Evolutionary conservation across 441 rosid genomes (phyloP).

Genomic region (Syzygium syzygioides): DNA sequence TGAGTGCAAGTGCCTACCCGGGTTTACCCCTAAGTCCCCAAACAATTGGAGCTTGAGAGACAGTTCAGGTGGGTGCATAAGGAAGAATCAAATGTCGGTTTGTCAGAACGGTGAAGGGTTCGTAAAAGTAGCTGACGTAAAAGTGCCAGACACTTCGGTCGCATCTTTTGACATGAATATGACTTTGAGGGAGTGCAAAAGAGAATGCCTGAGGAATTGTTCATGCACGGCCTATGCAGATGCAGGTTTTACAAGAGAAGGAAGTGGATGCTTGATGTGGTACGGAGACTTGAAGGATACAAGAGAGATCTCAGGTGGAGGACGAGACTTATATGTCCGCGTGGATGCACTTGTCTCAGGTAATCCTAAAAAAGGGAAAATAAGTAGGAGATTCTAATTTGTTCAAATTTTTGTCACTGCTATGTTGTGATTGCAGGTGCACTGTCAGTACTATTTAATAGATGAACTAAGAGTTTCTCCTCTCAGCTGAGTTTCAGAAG

Average conservation of each 20-base stretch:
- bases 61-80: too few relatives aligned
- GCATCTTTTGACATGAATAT: too few relatives aligned
- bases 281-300: conserved; percentile 43
- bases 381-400: too few relatives aligned
- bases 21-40: conserved; percentile 54
- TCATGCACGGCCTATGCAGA: conserved; percentile 55
- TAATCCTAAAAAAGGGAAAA: not conserved
- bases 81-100: too few relatives aligned
- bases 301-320: conserved; percentile 22
- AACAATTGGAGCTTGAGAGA: too few relatives aligned
- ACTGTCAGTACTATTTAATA: not conserved
- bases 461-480: not conserved
- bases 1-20: conserved; percentile 59
- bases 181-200: too few relatives aligned
- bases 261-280: conserved; percentile 66
- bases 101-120: too few relatives aligned
- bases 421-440: not conserved
- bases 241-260: conserved; percentile 31
- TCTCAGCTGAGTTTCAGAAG: not conserved
- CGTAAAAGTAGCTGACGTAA: too few relatives aligned
- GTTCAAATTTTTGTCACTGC: too few relatives aligned
- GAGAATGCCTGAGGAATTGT: too few relatives aligned
- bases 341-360: conserved; percentile 24
- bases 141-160: too few relatives aligned
- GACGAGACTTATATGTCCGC: conserved; percentile 44